Base-by-base conservation (phyloP, 768 basidiomycete species). In the Crepidotus variabilis region DNA sequence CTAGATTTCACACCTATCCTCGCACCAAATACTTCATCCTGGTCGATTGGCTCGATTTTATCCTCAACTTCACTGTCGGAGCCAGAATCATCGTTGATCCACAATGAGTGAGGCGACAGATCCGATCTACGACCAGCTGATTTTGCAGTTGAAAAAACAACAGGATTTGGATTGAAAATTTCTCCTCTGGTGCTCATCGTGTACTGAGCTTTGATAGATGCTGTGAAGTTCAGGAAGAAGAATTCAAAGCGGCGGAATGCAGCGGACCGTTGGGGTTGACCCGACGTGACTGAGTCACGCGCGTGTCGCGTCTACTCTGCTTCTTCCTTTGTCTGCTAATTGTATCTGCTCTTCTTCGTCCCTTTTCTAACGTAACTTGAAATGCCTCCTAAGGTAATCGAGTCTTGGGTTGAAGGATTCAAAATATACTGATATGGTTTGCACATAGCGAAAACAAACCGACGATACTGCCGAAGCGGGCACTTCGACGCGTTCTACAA, bases 81-180 rank as follows among this genome's bases (percentile, higher is more conserved):
- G 35, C 72, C 65, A 5, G 72, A 70, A 32, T 67, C 63, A 55
- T 79, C 81, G 32, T 78, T 75, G 8, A 86, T 70, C 90, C 90
- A 92, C 7, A 91, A 74, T 22, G 84, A 84, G 34, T 79, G 77
- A 1, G 72, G 64, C 1, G 67, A 73, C 10, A 72, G 64, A 32
- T 75, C 73, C 5, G 73, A 73, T 57, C 76, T 75, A 32, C 82
- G 71, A 24, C 72, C 66, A 1, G 79, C 66, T 1, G 75, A 67
- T 51, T 82, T 85, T 6, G 80, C 64, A 1, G 83, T 71, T 1
- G 79, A 73, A 68, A 94, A 90, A 36, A 98, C 77, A 10, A 83
- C 87, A 1, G 96, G 96, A 71, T 98, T 98, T 16, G 89, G 89
- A 71, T 98, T 98, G 79, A 86, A 92, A 52, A 87, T 72, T 67